Evolutionary conservation across 2,329 filamentous ascomycete species (phyloP), one percentile per base, ranked within the genome.

Genomic region (Colletotrichum simmondsii): DNA sequence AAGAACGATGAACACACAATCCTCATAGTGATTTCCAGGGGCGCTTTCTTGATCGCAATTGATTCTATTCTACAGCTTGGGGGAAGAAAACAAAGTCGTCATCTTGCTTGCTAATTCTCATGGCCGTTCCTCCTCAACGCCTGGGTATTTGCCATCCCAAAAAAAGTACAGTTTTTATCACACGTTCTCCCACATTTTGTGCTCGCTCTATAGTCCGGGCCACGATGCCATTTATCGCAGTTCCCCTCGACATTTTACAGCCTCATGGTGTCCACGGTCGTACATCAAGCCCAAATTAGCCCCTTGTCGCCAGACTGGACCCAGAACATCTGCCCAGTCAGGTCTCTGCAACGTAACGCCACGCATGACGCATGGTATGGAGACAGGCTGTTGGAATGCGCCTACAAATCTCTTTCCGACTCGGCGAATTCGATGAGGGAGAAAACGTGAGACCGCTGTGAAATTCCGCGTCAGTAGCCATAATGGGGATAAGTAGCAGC

Each of bases 61-160:
- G 61, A 54, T 19, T 22, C 7, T 30, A 30, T 56, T 19, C n/a
- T 5, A 32, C 37, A 30, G 37, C 28, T 12, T 19, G 49, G 30
- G 46, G 46, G 12, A 19, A 46, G 46, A 59, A 59, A 37, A 16
- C 16, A 59, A 35, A 37, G 32, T 28, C 19, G 8, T 35, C 26
- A 24, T 37, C 26, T 53, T 30, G 64, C 57, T 32, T 67, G 52
- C 58, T 63, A 53, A 63, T 59, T 14, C 65, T 37, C 26, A 46
- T 35, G 49, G 52, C 61, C 28, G 24, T 62, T 62, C 66, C 19
- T 61, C 66, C 42, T 58, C 68, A 73, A 73, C 71, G 68, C 71
- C 71, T 71, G 68, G 71, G 71, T 73, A 72, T 73, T 73, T 59
- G 56, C 71, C 68, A 46, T 57, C 68, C 68, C 71, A 63, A 42